Percentiles rank a stretch among this genome's conserved stretches.
Conservation (phyloP, 2,329 filamentous ascomycete species). For the Blumeria graminis region DNA sequence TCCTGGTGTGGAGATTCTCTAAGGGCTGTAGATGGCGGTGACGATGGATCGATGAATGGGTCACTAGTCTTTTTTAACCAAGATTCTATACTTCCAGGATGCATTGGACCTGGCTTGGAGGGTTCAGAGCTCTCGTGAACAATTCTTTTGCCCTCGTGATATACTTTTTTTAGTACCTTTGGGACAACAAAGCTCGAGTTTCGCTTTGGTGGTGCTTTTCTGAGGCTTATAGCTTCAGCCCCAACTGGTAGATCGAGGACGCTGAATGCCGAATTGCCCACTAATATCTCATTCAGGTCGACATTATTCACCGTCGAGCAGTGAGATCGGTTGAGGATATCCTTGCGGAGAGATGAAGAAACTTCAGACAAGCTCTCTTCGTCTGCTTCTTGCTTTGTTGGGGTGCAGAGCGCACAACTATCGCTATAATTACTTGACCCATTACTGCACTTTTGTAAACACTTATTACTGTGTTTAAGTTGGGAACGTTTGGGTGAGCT, state of each 20-base stretch:
- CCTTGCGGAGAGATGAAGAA: too few relatives aligned
- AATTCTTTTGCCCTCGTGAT: conserved; percentile 39
- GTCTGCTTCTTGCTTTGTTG: too few relatives aligned
- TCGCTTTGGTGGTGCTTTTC: conserved; percentile 22
- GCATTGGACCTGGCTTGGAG: conserved; percentile 26
- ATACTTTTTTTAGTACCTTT: conserved; percentile 39
- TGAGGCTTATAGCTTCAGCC: conserved; percentile 25
- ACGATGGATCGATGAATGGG: conserved; percentile 28
- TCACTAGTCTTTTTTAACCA: conserved; percentile 40
- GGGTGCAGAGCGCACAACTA: too few relatives aligned
- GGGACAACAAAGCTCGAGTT: conserved; percentile 35
- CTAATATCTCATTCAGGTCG: conserved; percentile 34
- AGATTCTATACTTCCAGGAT: conserved; percentile 38
- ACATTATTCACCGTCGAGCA: conserved; percentile 10
- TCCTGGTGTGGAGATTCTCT: conserved; percentile 15
- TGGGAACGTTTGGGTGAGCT: neutral
- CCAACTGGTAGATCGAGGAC: conserved; percentile 32
- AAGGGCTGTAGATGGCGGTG: conserved; percentile 11
- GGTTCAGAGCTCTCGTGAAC: conserved; percentile 35
- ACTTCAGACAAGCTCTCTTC: too few relatives aligned
- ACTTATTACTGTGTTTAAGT: neutral
- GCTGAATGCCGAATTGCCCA: conserved; percentile 42
- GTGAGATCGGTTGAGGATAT: too few relatives aligned
- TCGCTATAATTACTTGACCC: too few relatives aligned
- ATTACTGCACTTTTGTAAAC: too few relatives aligned